These are phyloP conservation scores for Aspergillus leporis DNA, from an alignment of 495 filamentous ascomycete species.

Conservation along the genomic window DNA sequence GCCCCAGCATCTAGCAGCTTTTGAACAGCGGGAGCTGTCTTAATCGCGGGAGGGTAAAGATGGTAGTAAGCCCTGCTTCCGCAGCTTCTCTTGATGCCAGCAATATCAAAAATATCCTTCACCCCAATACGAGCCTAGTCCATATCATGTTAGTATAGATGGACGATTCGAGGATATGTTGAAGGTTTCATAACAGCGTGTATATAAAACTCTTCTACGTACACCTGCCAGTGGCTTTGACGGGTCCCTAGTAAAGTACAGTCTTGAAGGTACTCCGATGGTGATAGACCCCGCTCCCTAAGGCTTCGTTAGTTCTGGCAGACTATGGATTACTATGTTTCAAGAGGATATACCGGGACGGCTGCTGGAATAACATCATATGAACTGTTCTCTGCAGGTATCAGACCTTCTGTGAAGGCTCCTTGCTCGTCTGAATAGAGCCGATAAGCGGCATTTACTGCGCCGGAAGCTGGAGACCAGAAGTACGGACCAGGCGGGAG, in stretches of 20 bases:
- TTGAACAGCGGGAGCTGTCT: slow-evolving; percentile 33
- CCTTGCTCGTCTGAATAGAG: not conserved
- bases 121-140: too few species aligned
- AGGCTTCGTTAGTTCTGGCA: too few species aligned
- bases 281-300: not conserved
- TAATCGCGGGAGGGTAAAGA: slow-evolving; percentile 29
- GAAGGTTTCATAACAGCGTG: too few species aligned
- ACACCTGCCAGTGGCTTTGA: slow-evolving; percentile 35
- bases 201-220: too few species aligned
- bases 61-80: slow-evolving; percentile 40
- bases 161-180: too few species aligned
- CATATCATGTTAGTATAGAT: too few species aligned
- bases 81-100: slow-evolving; percentile 38
- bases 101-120: slow-evolving; percentile 46
- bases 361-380: not conserved
- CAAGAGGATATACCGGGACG: too few species aligned
- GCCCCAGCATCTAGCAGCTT: slow-evolving; percentile 41
- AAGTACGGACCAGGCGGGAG: not conserved
- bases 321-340: too few species aligned
- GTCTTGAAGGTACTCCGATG: slow-evolving; percentile 42
- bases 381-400: not conserved
- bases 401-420: not conserved
- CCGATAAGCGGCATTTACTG: not conserved
- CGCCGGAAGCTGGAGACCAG: too few species aligned
- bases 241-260: slow-evolving; percentile 30